Base-by-base conservation (phyloP, 306 rosid genomes). In the Vigna radiata region DNA sequence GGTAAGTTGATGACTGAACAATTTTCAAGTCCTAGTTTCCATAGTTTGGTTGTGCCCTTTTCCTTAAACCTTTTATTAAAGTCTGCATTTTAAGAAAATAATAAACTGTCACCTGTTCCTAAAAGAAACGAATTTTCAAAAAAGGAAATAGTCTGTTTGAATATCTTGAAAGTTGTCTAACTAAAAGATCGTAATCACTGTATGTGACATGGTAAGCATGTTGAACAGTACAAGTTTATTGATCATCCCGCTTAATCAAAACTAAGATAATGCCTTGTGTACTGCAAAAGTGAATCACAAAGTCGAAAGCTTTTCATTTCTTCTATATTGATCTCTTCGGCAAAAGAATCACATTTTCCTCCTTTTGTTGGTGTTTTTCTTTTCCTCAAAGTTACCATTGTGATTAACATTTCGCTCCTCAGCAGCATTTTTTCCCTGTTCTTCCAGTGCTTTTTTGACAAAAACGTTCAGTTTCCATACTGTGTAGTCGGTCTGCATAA, bases 401-500 rank as follows among this genome's bases (percentile, higher is more conserved):
- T 84, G 65, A 78, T 72, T 67, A 68, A 74, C 68, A 23, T 27
- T 66, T 15, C 15, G 33, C 54, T 23, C 83, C 31, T 49, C 83
- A 11, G 74, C 11, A 8, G 63, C 15, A 68, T 68, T 21, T 70
- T 68, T 83, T 43, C 79, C 82, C 44, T 80, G 82, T 25, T 15
- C 65, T 68, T 79, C 75, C 37, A 88, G 79, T 21, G 91, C 86
- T 49, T 83, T 85, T 77, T 87, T 90, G 27, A 85, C 90, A 65
- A 89, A 89, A 58, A 75, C 68, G 27, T 85, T 84, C 27, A 89
- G 74, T 83, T 87, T 89, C 94, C 96, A 89, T 21, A 86, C 50
- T 21, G 89, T 85, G 86, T 81, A 85, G 66, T 90, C 90, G 11
- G 84, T 90, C 97, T 93, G 91, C 62, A 75, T 7, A 29, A 50